Base-by-base conservation (phyloP, 2,329 filamentous ascomycete species). In the Talaromyces sp. region DNA sequence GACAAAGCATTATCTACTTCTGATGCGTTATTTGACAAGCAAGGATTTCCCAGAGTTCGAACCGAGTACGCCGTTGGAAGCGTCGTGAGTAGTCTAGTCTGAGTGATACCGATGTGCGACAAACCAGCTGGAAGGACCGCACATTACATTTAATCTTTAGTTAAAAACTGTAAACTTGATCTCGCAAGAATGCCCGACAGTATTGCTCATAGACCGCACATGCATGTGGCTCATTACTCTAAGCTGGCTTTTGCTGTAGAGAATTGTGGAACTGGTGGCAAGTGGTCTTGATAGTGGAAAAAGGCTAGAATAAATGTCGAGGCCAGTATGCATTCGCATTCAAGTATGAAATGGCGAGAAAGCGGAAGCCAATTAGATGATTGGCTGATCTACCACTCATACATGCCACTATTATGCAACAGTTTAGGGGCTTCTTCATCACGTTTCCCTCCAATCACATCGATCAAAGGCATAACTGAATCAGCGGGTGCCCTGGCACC, bases 321-420 rank as follows among this genome's bases (percentile, higher is more conserved):
- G n/a, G n/a, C n/a, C n/a, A n/a, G n/a, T n/a, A n/a, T n/a, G n/a
- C n/a, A n/a, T n/a, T n/a, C n/a, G n/a, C 16, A 21, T 52, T 52
- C 28, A 33, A 5, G 7, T 33, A 35, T 6, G 8, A 16, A 12
- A 18, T 12, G 46, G 14, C 18, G 1, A 8, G 23, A 35, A 35
- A 0, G 21, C 0, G 21, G 11, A 54, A 35, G 21, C 2, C 18
- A 5, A 7, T 14, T 2, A 6, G 6, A 11, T 14, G 5, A 23
- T 6, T 25, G 5, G 6, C 3, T 12, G 23, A n/a, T 16, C 21
- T 62, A 65, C 64, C 64, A 66, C 16, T 59, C 58, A 18, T 62
- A 66, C 14, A 37, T 57, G 37, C 64, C 64, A 9, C 62, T 66
- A 11, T 64, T 64, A 56, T 66, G 64, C 56, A 66, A 59, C 37